Conservation (phyloP, 108 stramenopile genomes). For the Cyclotella atomus region DNA sequence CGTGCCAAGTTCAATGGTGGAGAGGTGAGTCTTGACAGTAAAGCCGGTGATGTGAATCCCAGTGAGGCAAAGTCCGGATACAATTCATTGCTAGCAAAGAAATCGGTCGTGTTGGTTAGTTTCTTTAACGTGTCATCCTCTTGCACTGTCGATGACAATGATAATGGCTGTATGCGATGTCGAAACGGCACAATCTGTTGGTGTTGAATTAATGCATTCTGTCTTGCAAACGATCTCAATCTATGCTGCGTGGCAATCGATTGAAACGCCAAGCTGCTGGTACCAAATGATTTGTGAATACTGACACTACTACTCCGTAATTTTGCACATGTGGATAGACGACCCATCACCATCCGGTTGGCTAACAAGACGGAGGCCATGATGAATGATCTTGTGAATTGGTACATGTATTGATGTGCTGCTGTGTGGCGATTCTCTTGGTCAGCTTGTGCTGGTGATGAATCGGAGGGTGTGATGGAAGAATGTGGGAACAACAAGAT, state of each 20-base stretch:
- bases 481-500: neutral
- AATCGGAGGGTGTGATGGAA: neutral
- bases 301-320: neutral
- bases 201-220: neutral
- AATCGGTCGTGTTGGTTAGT: constrained; percentile 1
- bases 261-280: constrained; percentile 2
- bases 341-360: constrained; percentile 4
- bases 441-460: neutral
- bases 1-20: constrained; percentile 40
- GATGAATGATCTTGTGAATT: neutral
- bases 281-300: neutral
- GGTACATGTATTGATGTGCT: constrained; percentile 5
- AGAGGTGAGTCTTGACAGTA: constrained; percentile 64
- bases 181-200: neutral
- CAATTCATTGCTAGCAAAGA: constrained; percentile 6
- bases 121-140: neutral
- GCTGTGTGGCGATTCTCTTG: neutral
- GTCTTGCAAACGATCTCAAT: neutral
- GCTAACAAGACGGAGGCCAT: constrained; percentile 9
- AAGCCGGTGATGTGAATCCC: constrained; percentile 68
- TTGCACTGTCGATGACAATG: neutral
- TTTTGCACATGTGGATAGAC: neutral
- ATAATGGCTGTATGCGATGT: neutral
- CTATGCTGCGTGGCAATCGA: neutral
- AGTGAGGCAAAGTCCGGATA: constrained; percentile 65